Conservation (phyloP, 768 basidiomycete species). For the Mycena sanguinolenta region DNA sequence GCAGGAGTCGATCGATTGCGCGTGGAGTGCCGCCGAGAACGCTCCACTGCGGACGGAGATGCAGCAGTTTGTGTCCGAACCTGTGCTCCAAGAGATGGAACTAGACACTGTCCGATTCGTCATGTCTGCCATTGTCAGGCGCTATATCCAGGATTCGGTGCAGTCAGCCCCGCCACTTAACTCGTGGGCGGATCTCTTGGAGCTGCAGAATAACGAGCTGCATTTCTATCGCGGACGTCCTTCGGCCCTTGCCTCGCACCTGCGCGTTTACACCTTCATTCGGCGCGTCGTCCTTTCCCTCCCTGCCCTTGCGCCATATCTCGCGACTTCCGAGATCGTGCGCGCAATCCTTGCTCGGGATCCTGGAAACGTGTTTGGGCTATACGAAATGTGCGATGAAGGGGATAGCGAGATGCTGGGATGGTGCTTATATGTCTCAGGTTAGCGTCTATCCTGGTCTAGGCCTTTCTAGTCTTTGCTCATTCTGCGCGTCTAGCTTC, state of each 20-base stretch:
- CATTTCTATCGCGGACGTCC: conserved; percentile 60
- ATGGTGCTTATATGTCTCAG: conserved; percentile 70
- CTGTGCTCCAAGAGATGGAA: conserved; percentile 63
- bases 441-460: not conserved
- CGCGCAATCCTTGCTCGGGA: conserved; percentile 71
- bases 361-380: conserved; percentile 76
- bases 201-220: conserved; percentile 72
- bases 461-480: not conserved
- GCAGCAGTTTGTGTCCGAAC: conserved; percentile 31
- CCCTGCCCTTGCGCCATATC: conserved; percentile 46
- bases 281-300: conserved; percentile 48
- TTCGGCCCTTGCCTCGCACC: conserved; percentile 63
- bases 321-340: conserved; percentile 57
- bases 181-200: conserved; percentile 64
- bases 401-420: conserved; percentile 72
- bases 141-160: conserved; percentile 52
- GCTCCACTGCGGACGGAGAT: conserved; percentile 40
- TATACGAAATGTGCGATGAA: conserved; percentile 68
- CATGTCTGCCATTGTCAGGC: conserved; percentile 63
- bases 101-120: conserved; percentile 71
- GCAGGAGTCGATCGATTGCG: conserved; percentile 54
- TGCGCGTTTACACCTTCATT: conserved; percentile 69
- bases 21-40: conserved; percentile 60
- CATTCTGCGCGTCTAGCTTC: conserved; percentile 51
- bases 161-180: conserved; percentile 32